Base-by-base conservation (phyloP, 2,329 filamentous ascomycete genomes). In the Sarocladiaceae sp. region DNA sequence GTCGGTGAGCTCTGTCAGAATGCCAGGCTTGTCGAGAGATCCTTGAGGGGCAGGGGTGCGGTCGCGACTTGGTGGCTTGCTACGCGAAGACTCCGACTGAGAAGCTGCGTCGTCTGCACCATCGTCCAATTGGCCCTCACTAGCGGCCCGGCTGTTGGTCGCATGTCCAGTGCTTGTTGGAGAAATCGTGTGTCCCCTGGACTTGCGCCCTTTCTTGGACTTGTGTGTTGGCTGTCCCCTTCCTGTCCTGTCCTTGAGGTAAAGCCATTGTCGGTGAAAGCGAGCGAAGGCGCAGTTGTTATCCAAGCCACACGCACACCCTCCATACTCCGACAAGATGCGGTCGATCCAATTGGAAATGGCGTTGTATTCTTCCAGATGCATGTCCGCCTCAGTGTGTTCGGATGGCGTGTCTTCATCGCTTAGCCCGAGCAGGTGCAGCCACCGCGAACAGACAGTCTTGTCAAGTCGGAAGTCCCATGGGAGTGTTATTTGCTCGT, bases 271-370 rank as follows among this genome's bases (percentile, higher is more conserved):
- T 42, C 75, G 69, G 55, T 80, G 76, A 51, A 83, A 83, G 16
- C 77, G 75, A 47, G 70, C 71, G 62, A 84, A 83, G 2, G 78
- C 76, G 54, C 80, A 84, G 46, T 82, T 76, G 32, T 68, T 65
- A 6, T 77, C 78, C 12, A 80, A 60, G 46, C 83, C 76, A 59
- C 86, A 91, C 4, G 85, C 86, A 62, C 86, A 91, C 15, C 85
- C 85, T 15, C 86, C 86, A 54, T 88, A 85, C 58, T 89, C 85
- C 15, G 84, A 83, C 6, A 90, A 72, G 7, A 89, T 81, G 32
- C 73, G 75, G 43, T 80, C 74, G 6, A 88, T 77, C 78, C 82
- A 88, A 13, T 72, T 72, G 12, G 74, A 72, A 15, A 86, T 75
- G 40, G 65, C 70, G 19, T 70, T 68, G 48, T 82, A 82, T 50